phyloP scores from a whole-genome alignment of 257 asterid genomes.

The Solanum chilense region DNA sequence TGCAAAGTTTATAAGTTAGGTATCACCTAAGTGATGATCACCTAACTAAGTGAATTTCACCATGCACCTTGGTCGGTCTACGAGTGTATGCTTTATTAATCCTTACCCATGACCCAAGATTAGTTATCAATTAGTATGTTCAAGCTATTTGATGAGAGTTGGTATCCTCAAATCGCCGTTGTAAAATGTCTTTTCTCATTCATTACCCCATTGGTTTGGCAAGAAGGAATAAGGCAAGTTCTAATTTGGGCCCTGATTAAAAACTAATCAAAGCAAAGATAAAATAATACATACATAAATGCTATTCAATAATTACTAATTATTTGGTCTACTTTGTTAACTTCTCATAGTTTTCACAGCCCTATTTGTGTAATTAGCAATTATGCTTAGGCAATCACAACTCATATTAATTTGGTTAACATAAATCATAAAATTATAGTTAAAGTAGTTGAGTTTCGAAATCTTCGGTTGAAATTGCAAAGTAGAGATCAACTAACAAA shows the following conservation, averaged over 20 bases:
- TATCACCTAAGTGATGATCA: not conserved
- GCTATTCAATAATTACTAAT: not conserved
- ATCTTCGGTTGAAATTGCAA: not conserved
- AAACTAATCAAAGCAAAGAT: not conserved
- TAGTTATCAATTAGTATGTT: not conserved
- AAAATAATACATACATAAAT: not conserved
- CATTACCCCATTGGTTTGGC: not conserved
- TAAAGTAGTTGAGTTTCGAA: not conserved
- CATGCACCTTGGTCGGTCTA: not conserved
- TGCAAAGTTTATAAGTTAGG: not conserved
- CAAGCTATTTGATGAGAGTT: not conserved
- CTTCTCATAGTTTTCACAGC: not conserved
- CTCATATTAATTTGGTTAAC: not conserved
- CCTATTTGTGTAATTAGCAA: not conserved
- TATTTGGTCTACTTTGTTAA: not conserved
- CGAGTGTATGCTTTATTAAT: not conserved
- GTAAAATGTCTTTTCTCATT: not conserved
- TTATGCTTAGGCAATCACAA: not conserved
- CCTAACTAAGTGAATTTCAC: not conserved
- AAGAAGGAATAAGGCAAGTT: not conserved
- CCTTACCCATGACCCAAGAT: not conserved
- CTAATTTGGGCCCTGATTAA: not conserved
- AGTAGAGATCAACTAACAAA: not conserved
- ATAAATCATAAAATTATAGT: too few species aligned
- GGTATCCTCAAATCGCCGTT: not conserved